Base-by-base conservation (phyloP, 805 yeast genomes). In the Hanseniaspora pseudoguilliermondii region DNA sequence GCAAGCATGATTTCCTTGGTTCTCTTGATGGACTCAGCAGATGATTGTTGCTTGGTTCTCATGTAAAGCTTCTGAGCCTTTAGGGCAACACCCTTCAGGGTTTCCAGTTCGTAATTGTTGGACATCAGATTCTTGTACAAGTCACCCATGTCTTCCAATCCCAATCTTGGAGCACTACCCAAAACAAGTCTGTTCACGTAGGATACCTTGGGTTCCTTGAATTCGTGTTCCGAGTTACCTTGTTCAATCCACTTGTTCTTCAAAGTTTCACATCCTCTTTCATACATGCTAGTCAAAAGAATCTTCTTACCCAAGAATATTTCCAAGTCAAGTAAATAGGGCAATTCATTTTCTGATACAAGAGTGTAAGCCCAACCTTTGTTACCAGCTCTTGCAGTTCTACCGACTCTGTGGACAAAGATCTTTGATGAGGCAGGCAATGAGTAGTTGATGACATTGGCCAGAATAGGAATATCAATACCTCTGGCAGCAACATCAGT, bases 401-500 rank as follows among this genome's bases (percentile, higher is more conserved):
- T 83, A 69, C 99, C 99, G 48, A 93, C 97, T 72, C 99, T 82
- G 71, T 93, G 99, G 56, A 93, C 79, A 69, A 93, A 93, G 58
- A 91, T 85, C 69, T 95, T 93, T 4, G 97, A 88, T 1, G 95
- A 83, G 1, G 88, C 84, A 11, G 97, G 97, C 58, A 93, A 75
- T 1, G 96, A 81, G 69, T 79, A 93, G 68, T 93, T 93, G 62
- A 93, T 78, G 54, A 93, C 99, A 65, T 95, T 90, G 7, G 97
- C 96, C 65, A 93, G 77, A 57, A 93, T 82, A 0, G 98, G 98
- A 61, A 93, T 87, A 80, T 95, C 99, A 59, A 93, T 89, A 82
- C 98, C 98, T 75, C 98, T 83, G 1, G 98, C 98, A 27, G 96
- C 96, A 60, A 87, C 97, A 74, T 93, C 98, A 1, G 98, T 93